Evolutionary conservation across 805 yeast genomes (phyloP).

Genomic region (Sugiyamaella chiloensis): DNA sequence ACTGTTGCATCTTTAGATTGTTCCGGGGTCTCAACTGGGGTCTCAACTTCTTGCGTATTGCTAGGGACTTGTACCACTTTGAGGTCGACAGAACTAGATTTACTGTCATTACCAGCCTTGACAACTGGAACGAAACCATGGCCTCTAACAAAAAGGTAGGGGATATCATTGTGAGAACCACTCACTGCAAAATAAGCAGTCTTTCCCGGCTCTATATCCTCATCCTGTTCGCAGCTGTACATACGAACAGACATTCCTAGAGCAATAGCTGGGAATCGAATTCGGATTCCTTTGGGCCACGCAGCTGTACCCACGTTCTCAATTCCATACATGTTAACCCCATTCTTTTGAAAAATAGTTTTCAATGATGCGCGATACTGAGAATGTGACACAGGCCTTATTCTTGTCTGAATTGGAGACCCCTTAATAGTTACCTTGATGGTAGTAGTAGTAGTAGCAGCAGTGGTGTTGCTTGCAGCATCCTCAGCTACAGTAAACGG

Average conservation of each 20-base stretch:
- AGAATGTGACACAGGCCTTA: too few species aligned
- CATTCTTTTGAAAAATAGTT: constrained; percentile 1
- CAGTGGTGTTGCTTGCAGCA: not conserved
- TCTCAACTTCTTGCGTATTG: not conserved
- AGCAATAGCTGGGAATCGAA: not conserved
- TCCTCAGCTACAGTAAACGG: constrained; percentile 9
- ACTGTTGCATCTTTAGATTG: not conserved
- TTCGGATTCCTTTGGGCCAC: constrained; percentile 18
- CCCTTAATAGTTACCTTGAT: not conserved
- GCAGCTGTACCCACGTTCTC: constrained; percentile 18
- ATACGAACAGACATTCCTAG: not conserved
- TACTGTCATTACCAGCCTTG: not conserved
- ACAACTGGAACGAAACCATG: not conserved
- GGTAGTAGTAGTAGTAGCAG: too few species aligned
- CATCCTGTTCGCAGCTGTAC: not conserved
- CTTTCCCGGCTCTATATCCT: not conserved
- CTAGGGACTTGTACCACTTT: not conserved
- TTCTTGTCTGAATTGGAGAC: not conserved
- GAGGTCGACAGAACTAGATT: not conserved
- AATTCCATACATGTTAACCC: constrained; percentile 1
- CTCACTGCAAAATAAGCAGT: not conserved
- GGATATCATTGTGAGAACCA: not conserved
- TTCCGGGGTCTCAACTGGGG: too few species aligned
- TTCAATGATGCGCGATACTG: not conserved
- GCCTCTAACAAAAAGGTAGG: not conserved